Base-by-base conservation (phyloP, 176 grass and related monocot genomes). In the Eragrostis nindensis region DNA sequence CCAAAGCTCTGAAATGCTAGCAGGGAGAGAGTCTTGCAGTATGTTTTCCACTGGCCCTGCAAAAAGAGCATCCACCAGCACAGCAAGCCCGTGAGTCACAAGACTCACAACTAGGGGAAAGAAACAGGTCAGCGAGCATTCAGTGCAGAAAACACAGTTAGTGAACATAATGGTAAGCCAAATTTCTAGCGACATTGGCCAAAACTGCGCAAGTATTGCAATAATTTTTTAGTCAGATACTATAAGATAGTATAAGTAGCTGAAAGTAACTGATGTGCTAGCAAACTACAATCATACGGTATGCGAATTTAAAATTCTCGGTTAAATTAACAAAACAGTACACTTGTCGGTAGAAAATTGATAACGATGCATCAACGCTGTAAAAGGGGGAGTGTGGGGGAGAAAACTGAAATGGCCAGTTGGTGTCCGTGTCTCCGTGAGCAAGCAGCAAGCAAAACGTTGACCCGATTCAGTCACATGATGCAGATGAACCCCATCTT, bases 1-100 rank as follows among this genome's bases (percentile, higher is more conserved):
- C 91, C 87, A 24, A 93, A 83, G 86, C 91, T 93, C 85, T 93
- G 91, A 21, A 90, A 90, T 43, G 87, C 71, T 80, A 93, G 80
- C 3, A 93, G 82, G 66, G 80, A 87, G 3, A 90, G 30, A 64
- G 79, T 85, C 78, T 52, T 90, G 78, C 76, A 70, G 40, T 82
- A 30, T 46, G 57, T 65, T 69, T 66, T 90, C 91, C 82, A 90
- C 19, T 83, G 74, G 39, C 21, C 48, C 91, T 93, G 78, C 49
- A 67, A 75, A 90, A 57, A 18, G 22, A 77, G 24, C 38, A 74
- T 61, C 19, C 22, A 55, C 11, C 68, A 77, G 73, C 42, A 44
- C 11, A 14, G 1, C 8, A 43, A 78, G 48, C 18, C 24, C 30
- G 19, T 63, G 41, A 82, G 80, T 25, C 1, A 25, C n/a, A 3